Percentiles rank a stretch among this genome's conserved stretches.
Conservation (phyloP, 2,329 filamentous ascomycete species). For the Escovopsis sp. region DNA sequence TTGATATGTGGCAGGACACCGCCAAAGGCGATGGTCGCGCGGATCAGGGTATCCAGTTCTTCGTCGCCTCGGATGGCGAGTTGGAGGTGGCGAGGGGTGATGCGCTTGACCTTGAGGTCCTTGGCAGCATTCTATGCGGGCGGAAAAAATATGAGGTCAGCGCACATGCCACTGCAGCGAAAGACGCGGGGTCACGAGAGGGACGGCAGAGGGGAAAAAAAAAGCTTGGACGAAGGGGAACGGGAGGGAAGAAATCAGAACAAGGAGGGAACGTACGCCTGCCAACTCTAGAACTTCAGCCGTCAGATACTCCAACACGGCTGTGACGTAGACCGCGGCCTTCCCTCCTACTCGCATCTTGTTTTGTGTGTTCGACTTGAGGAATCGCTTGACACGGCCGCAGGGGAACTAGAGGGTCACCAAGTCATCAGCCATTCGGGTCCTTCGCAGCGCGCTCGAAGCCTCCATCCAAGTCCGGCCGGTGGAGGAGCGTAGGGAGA, state of each 20-base stretch:
- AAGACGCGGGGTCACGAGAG: conserved; percentile 1
- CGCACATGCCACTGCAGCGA: conserved; percentile 5
- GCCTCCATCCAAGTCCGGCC: neutral
- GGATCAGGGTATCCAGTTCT: conserved; percentile 92
- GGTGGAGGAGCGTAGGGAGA: neutral
- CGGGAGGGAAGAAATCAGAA: conserved; percentile 1
- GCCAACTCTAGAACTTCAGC: conserved; percentile 96
- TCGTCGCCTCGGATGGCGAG: conserved; percentile 97
- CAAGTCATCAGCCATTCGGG: neutral
- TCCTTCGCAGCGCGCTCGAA: neutral
- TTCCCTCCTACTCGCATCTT: conserved; percentile 99
- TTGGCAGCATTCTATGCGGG: conserved; percentile 71
- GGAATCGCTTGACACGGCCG: conserved; percentile 98
- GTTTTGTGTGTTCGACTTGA: conserved; percentile 98
- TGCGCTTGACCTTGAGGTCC: conserved; percentile 99
- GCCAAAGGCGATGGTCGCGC: conserved; percentile 94
- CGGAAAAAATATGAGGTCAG: conserved; percentile 9
- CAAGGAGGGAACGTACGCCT: conserved; percentile 43
- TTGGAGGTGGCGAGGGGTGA: conserved; percentile 93
- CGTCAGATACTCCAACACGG: conserved; percentile 94
- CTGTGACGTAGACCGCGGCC: conserved; percentile 94
- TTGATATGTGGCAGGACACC: conserved; percentile 99
- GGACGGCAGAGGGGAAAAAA: too few relatives aligned
- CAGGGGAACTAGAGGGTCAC: conserved; percentile 65
- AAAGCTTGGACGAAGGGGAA: neutral